Conservation (phyloP, 106 monocot species). For the Allium sativum region DNA sequence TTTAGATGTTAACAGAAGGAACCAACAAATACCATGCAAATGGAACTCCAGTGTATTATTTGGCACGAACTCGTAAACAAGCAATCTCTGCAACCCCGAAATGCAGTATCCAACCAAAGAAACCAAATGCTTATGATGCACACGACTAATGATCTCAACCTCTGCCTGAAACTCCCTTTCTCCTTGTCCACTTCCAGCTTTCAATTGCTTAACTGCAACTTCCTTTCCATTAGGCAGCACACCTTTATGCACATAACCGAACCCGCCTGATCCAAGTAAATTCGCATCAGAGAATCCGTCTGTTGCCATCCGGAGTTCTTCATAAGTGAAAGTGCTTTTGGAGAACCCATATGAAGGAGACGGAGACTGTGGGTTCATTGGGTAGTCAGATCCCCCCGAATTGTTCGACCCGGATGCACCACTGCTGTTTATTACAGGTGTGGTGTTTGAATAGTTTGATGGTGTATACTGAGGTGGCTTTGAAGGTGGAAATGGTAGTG, state of each 20-base stretch:
- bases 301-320: constrained; percentile 42
- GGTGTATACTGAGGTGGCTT: constrained; percentile 15
- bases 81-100: constrained; percentile 40
- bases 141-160: constrained; percentile 56
- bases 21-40: constrained; percentile 34
- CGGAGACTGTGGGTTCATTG: constrained; percentile 18
- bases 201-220: constrained; percentile 63
- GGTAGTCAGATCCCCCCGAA: constrained; percentile 19
- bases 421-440: constrained; percentile 24
- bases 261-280: constrained; percentile 54
- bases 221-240: constrained; percentile 56
- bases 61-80: constrained; percentile 69
- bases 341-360: constrained; percentile 17
- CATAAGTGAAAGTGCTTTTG: constrained; percentile 45
- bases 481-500: constrained; percentile 25
- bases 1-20: neutral
- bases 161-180: constrained; percentile 58
- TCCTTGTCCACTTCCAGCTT: constrained; percentile 49
- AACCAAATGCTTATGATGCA: constrained; percentile 66
- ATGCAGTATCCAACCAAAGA: constrained; percentile 73
- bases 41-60: constrained; percentile 58
- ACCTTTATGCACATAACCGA: constrained; percentile 64
- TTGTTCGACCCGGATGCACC: constrained; percentile 38
- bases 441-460: constrained; percentile 9
- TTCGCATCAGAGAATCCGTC: constrained; percentile 50